phyloP scores from a whole-genome alignment of 208 protist species.

The Endotrypanum monterogeii region DNA sequence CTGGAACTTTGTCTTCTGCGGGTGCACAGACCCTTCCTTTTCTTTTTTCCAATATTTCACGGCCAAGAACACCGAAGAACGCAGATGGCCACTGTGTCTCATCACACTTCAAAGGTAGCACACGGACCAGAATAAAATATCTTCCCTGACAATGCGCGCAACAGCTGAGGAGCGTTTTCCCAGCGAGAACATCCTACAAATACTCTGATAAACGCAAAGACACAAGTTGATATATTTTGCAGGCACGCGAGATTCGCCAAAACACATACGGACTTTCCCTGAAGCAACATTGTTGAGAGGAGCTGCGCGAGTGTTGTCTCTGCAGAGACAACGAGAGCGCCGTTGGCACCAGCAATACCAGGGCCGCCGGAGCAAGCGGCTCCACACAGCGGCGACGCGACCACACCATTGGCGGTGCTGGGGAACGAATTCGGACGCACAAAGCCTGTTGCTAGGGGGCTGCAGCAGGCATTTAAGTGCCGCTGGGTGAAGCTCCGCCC shows the following conservation, averaged over 20 bases:
- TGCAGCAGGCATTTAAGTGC: slow-evolving; percentile 80
- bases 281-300: slow-evolving; percentile 50
- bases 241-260: slow-evolving; percentile 58
- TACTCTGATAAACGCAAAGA: slow-evolving; percentile 89
- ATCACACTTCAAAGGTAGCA: background rate
- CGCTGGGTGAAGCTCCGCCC: slow-evolving; percentile 75
- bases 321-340: slow-evolving; percentile 22
- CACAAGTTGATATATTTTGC: slow-evolving; percentile 89
- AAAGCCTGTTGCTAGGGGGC: slow-evolving; percentile 79
- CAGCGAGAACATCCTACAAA: slow-evolving; percentile 70
- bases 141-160: background rate
- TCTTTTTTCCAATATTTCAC: background rate
- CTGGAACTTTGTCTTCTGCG: background rate
- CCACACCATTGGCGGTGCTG: slow-evolving; percentile 44
- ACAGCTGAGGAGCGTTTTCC: no score
- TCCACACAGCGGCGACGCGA: slow-evolving; percentile 41
- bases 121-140: no score
- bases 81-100: background rate
- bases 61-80: background rate
- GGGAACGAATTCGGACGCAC: slow-evolving; percentile 66
- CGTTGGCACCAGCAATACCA: slow-evolving; percentile 14
- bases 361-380: slow-evolving; percentile 32
- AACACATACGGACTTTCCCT: slow-evolving; percentile 39
- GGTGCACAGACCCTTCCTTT: background rate
- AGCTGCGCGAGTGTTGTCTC: slow-evolving; percentile 52